Conservation (phyloP, 306 rosid species). For the Cotoneaster glaucophyllus region DNA sequence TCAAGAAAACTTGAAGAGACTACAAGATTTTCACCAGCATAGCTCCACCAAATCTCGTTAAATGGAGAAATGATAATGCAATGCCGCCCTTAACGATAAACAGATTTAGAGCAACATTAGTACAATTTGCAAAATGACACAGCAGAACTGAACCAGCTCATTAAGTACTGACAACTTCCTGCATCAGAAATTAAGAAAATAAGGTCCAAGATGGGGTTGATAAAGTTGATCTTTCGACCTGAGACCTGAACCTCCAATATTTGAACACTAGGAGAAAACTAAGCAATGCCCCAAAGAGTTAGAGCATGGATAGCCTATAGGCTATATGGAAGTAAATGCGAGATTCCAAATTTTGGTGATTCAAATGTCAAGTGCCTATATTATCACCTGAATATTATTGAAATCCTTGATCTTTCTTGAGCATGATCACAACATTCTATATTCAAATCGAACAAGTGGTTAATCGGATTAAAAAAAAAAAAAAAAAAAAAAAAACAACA, state of each 20-base stretch:
- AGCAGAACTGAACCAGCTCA: not conserved
- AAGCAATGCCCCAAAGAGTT: not conserved
- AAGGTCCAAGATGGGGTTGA: not conserved
- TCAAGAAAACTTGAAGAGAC: not conserved
- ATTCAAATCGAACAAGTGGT: not conserved
- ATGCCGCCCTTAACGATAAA: not conserved
- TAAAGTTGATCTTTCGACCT: not conserved
- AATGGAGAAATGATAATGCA: not conserved
- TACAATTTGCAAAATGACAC: not conserved
- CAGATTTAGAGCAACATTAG: not conserved
- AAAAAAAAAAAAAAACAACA: not conserved
- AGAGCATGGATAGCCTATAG: not conserved
- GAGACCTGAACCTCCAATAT: not conserved
- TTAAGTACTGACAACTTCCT: not conserved
- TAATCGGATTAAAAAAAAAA: not conserved
- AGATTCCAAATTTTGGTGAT: not conserved
- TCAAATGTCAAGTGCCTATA: not conserved
- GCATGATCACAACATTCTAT: not conserved
- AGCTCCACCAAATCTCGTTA: not conserved
- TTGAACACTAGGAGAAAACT: not conserved
- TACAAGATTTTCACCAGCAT: not conserved
- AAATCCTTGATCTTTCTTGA: not conserved
- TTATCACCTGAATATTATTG: not conserved
- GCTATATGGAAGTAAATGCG: not conserved
- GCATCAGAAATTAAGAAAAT: not conserved